phyloP scores from a whole-genome alignment of 2,329 filamentous ascomycete species.

The Penicillium sp. region DNA sequence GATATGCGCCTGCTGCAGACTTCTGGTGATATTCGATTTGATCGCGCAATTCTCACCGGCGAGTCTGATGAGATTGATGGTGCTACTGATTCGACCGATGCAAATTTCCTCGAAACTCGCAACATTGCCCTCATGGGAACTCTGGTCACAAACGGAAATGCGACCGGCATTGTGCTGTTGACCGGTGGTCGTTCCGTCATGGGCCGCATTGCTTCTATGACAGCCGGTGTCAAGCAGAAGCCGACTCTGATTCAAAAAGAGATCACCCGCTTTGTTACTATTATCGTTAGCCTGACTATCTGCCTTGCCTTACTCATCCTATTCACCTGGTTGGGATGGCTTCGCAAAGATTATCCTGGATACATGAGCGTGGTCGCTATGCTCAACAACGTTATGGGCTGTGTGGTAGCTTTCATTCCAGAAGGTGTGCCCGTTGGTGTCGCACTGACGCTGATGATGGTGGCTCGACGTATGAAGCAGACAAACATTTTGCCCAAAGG shows the following conservation, averaged over 20 bases:
- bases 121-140: constrained; percentile 78
- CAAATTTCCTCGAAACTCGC: constrained; percentile 75
- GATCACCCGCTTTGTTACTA: constrained; percentile 69
- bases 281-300: constrained; percentile 70
- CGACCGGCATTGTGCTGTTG: constrained; percentile 67
- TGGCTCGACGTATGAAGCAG: constrained; percentile 73
- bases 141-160: constrained; percentile 70
- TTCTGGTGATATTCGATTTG: constrained; percentile 71
- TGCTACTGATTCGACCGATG: constrained; percentile 64
- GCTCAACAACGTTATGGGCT: constrained; percentile 71
- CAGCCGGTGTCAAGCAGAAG: constrained; percentile 68
- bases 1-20: constrained; percentile 71
- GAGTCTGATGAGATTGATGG: constrained; percentile 68
- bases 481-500: constrained; percentile 79
- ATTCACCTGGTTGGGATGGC: constrained; percentile 64
- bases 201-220: constrained; percentile 72
- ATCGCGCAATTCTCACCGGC: constrained; percentile 72
- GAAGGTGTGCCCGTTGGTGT: constrained; percentile 72
- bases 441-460: constrained; percentile 72
- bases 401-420: constrained; percentile 77
- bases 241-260: constrained; percentile 72
- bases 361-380: constrained; percentile 73
- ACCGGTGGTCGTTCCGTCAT: constrained; percentile 75
- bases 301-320: constrained; percentile 57
- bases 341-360: constrained; percentile 62